Evolutionary conservation across 2,329 filamentous ascomycete genomes (phyloP), one percentile per base, ranked within the genome.

Genomic region (Apiospora arundinis): DNA sequence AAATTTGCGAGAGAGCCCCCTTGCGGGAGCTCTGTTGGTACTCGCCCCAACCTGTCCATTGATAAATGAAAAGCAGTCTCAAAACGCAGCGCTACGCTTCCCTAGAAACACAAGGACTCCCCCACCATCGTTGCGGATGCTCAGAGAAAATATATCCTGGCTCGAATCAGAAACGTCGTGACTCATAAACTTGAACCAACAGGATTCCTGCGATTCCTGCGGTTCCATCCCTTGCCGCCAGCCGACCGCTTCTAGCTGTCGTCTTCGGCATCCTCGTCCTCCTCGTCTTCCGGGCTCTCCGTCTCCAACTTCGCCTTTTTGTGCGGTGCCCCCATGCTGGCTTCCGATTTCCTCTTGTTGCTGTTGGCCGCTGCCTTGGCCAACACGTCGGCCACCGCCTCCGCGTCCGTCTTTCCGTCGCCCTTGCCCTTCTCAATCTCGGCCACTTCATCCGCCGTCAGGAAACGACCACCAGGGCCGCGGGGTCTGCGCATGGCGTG

Each of bases 401-500:
- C 74, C 70, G 78, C 80, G n/a, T 81, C 77, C 6, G 80, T 80
- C 70, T 83, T 79, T 60, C 82, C 82, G 9, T 77, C 78, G 69
- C 83, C 84, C 77, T 89, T 89, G 67, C 87, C 88, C 76, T 90
- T 90, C 79, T 97, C 95, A 86, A 97, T 95, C 68, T 93, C 92
- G 7, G 95, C 94, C 4, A 98, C 95, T 81, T 99, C 96, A 71
- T 98, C 96, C 1, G 96, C 95, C 0, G 96, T 99, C 81, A 99
- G 85, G 87, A 99, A 99, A 32, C 96, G 92, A 28, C 96, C 96
- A 69, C 96, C 96, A 0, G 96, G 96, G 21, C 96, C 96, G 80
- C 96, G 91, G 40, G 96, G 96, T 77, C 96, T 88, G 71, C 96
- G 91, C 96, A 99, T 99, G 12, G 96, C 96, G 82, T 99, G 96